Evolutionary conservation across 2,329 filamentous ascomycete genomes (phyloP).

Genomic region (Colletotrichum karsti): DNA sequence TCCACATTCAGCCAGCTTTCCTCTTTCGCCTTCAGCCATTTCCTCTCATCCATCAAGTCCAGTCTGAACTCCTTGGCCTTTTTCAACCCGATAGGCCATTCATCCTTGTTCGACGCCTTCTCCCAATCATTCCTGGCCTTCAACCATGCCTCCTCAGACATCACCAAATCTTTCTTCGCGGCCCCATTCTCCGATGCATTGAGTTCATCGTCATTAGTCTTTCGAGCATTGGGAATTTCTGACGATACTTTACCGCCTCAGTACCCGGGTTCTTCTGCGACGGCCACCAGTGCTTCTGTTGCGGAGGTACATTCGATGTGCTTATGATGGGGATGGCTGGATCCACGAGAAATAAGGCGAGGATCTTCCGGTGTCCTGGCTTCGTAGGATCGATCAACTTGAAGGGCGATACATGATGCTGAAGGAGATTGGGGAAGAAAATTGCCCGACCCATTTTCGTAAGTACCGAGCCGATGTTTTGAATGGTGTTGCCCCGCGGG

Average conservation of each 20-base stretch:
- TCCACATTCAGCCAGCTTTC: neutral
- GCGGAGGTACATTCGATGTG: conserved; percentile 52
- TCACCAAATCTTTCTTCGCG: no score
- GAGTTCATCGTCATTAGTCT: no score
- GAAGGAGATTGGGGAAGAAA: conserved; percentile 63
- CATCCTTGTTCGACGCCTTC: conserved; percentile 28
- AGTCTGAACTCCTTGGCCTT: conserved; percentile 33
- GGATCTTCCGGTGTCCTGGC: conserved; percentile 65
- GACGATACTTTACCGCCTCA: no score
- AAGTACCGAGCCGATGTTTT: conserved; percentile 55
- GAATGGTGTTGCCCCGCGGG: conserved; percentile 33
- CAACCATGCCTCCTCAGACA: conserved; percentile 22
- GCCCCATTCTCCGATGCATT: no score
- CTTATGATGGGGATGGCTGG: conserved; percentile 54
- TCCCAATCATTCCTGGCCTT: neutral
- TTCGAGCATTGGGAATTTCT: no score
- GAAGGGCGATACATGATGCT: conserved; percentile 62
- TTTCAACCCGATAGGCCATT: conserved; percentile 29
- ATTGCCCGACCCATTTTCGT: conserved; percentile 57
- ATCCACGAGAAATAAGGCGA: conserved; percentile 69
- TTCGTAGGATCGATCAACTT: conserved; percentile 56
- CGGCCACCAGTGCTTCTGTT: conserved; percentile 50
- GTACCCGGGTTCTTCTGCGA: no score
- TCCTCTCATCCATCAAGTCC: conserved; percentile 36
- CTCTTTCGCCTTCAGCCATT: conserved; percentile 13